These are phyloP conservation scores for Lentinula boryana DNA, from an alignment of 768 basidiomycete species.

Conservation along the genomic window DNA sequence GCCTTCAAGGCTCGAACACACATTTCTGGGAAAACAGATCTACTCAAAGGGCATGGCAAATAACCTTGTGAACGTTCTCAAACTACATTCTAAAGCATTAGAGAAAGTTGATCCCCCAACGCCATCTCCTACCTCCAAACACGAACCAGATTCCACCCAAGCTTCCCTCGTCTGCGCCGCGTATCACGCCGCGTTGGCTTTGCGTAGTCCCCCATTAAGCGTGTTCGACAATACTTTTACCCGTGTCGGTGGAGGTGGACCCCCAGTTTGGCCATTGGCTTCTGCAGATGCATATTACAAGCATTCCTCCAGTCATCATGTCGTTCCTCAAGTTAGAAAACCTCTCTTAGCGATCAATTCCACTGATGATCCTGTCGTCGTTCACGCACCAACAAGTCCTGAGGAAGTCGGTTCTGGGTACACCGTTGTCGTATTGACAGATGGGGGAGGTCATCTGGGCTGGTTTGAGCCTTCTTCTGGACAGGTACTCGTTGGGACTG, in stretches of 20 bases:
- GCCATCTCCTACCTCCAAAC: slow-evolving; percentile 21
- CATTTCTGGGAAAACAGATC: slow-evolving; percentile 52
- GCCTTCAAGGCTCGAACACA: slow-evolving; percentile 41
- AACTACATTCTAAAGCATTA: slow-evolving; percentile 29
- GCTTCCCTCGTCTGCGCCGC: slow-evolving; percentile 25
- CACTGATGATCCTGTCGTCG: slow-evolving; percentile 47
- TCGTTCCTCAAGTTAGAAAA: slow-evolving; percentile 35
- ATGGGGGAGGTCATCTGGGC: slow-evolving; percentile 48
- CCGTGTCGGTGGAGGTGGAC: slow-evolving; percentile 40
- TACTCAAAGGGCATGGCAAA: slow-evolving; percentile 78
- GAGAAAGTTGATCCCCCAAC: slow-evolving; percentile 13
- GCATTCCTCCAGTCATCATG: slow-evolving; percentile 38
- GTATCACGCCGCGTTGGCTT: slow-evolving; percentile 20
- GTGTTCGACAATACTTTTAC: slow-evolving; percentile 40
- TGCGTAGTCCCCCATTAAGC: slow-evolving; percentile 26
- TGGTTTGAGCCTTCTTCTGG: slow-evolving; percentile 39
- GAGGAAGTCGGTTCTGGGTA: slow-evolving; percentile 21
- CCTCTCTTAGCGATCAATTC: slow-evolving; percentile 50
- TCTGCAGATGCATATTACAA: slow-evolving; percentile 41
- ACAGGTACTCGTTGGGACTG: background rate
- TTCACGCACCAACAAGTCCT: slow-evolving; percentile 16
- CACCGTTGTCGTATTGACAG: slow-evolving; percentile 35
- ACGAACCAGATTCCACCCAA: slow-evolving; percentile 26
- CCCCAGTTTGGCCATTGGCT: slow-evolving; percentile 18
- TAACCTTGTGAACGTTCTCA: slow-evolving; percentile 59